These are phyloP conservation scores for Phytophthora podocarpi DNA, from an alignment of 352 stramenopile species.

Conservation along the genomic window DNA sequence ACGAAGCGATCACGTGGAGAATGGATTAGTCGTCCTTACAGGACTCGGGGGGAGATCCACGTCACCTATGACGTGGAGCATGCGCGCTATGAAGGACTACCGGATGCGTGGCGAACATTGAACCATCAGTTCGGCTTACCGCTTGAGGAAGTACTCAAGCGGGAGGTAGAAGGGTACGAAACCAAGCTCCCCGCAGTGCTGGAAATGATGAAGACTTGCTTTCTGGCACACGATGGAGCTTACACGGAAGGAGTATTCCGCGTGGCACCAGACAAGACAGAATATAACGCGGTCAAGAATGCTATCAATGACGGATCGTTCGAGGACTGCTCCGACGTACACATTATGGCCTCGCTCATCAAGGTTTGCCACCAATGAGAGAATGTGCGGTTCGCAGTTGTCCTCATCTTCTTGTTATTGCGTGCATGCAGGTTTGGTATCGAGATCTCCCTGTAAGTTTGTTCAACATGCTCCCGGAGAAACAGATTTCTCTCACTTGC, in stretches of 20 bases:
- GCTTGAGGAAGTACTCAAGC: conserved; percentile 65
- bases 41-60: conserved; percentile 67
- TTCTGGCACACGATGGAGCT: conserved; percentile 55
- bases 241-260: conserved; percentile 77
- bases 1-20: conserved; percentile 16
- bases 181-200: conserved; percentile 74
- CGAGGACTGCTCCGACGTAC: conserved; percentile 62
- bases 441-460: conserved; percentile 76
- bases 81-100: conserved; percentile 78
- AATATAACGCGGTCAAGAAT: conserved; percentile 60
- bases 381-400: background rate
- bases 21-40: conserved; percentile 72
- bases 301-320: conserved; percentile 76
- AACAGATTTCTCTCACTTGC: conserved; percentile 58
- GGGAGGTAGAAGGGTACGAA: conserved; percentile 60
- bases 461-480: conserved; percentile 71
- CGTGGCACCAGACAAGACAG: conserved; percentile 67
- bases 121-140: conserved; percentile 83
- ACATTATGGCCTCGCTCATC: conserved; percentile 86
- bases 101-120: conserved; percentile 58
- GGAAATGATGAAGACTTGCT: conserved; percentile 72
- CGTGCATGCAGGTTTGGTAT: conserved; percentile 66
- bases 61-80: conserved; percentile 74
- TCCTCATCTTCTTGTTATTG: conserved; percentile 3
- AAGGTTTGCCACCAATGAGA: conserved; percentile 47